A percentile compares a stretch with the other conserved stretches of the same genome.
phyloP scores from a whole-genome alignment of 768 basidiomycete species.

The Pleurotus ostreatus region DNA sequence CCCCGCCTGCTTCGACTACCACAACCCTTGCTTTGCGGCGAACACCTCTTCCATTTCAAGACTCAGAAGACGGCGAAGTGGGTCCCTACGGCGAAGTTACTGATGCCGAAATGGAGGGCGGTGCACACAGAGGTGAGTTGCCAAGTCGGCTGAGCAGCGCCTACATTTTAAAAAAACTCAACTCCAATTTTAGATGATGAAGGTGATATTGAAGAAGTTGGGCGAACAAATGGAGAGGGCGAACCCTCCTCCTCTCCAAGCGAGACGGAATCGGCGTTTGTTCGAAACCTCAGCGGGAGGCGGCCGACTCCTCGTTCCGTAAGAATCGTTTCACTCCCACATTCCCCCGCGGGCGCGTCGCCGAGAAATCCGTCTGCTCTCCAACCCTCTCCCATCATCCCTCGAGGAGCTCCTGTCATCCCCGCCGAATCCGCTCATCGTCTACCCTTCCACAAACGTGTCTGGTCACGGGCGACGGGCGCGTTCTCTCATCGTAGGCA shows the following conservation, averaged over 20 bases:
- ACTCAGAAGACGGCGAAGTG: constrained; percentile 1
- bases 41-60: constrained; percentile 3
- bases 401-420: background rate
- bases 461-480: constrained; percentile 57
- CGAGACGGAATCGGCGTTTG: constrained; percentile 27
- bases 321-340: constrained; percentile 71
- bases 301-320: constrained; percentile 79
- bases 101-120: constrained; percentile 2
- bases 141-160: too few species aligned
- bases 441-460: constrained; percentile 33
- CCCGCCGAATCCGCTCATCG: constrained; percentile 33
- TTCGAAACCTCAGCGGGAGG: constrained; percentile 52
- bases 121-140: too few species aligned
- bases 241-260: constrained; percentile 58
- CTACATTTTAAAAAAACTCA: too few species aligned
- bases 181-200: background rate
- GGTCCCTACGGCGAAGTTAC: constrained; percentile 1
- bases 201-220: constrained; percentile 4
- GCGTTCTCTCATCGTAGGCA: constrained; percentile 9
- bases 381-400: background rate
- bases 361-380: background rate
- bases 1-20: constrained; percentile 32
- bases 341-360: constrained; percentile 26
- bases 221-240: constrained; percentile 26
- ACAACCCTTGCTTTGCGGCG: background rate